Evolutionary conservation across 768 basidiomycete species (phyloP), one percentile per base, ranked within the genome.

Genomic region (Psilocybe cubensis): DNA sequence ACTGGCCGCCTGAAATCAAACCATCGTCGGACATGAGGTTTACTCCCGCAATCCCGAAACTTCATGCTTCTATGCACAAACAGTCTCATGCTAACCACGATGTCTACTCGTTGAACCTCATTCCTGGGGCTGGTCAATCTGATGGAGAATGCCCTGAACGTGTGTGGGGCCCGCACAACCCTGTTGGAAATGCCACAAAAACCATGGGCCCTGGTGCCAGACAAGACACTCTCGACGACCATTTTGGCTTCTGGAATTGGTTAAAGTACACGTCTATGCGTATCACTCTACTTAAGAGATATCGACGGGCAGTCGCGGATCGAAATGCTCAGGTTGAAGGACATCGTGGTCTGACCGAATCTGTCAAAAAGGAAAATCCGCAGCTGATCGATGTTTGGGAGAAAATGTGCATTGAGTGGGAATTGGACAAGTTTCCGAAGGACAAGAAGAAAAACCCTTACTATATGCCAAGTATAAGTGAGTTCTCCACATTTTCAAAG

Each of bases 121-220:
- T 63, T 7, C 42, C 23, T 0, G 66, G 70, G 1, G 59, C 63
- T 21, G 74, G 70, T 1, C 56, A 67, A 0, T 66, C 69, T 0
- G 74, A 75, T 53, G 65, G 72, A 0, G 74, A 79, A 54, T 70
- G 62, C 1, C 64, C 69, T 0, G 76, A 80, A 41, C 58, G 65
- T 0, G 56, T 63, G 0, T 80, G 79, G 79, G 45, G 70, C 0
- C 52, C 31, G 0, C 53, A 67, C 12, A 75, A 76, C 54, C 48
- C 62, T 0, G 53, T 65, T 0, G 71, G 70, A 3, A 61, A 63
- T 3, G 70, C 70, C 18, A 77, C 73, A 0, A 63, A 67, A 7
- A 72, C 73, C 24, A 75, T 73, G 70, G 73, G 70, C 0, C 71
- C 72, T 0, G 72, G 73, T 0, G 60, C 62, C 2, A 51, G 54